Conservation (phyloP, 1,284 basidiomycete species). For the Tilletiaria anomala region DNA sequence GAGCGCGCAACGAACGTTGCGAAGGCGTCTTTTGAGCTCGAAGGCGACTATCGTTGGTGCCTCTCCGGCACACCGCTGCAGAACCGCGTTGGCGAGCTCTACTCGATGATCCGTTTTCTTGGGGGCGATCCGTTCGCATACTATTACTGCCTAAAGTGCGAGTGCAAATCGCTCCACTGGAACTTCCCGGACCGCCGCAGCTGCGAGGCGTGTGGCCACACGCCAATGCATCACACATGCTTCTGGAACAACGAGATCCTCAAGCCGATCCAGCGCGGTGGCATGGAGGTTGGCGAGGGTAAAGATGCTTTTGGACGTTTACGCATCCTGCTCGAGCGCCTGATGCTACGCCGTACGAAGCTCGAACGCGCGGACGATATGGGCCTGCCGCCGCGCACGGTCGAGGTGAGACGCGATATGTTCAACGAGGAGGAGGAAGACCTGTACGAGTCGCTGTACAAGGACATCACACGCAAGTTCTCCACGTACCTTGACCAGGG, state of each 20-base stretch:
- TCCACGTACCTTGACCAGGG: constrained; percentile 76
- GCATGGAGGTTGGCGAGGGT: constrained; percentile 29
- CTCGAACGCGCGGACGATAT: constrained; percentile 92
- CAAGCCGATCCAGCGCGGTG: constrained; percentile 34
- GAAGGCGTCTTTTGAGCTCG: constrained; percentile 80
- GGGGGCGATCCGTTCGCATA: constrained; percentile 20
- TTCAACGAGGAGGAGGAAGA: constrained; percentile 97
- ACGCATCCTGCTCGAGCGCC: constrained; percentile 63
- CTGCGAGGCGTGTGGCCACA: constrained; percentile 85
- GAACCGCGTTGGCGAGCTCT: constrained; percentile 79
- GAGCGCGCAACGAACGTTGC: constrained; percentile 89
- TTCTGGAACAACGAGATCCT: constrained; percentile 40
- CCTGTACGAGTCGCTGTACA: constrained; percentile 79
- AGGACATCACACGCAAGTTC: constrained; percentile 83
- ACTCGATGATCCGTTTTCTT: constrained; percentile 61
- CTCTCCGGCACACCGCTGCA: constrained; percentile 85
- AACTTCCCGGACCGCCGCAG: constrained; percentile 63
- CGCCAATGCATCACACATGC: constrained; percentile 77
- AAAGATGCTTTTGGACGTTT: constrained; percentile 29
- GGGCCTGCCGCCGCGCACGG: constrained; percentile 84
- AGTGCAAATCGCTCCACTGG: constrained; percentile 82
- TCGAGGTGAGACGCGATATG: constrained; percentile 74
- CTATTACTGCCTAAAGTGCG: constrained; percentile 56
- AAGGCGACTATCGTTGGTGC: constrained; percentile 78
- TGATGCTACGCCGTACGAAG: constrained; percentile 72